Evolutionary conservation across 352 stramenopile genomes (phyloP).

Genomic region (Blastocystis sp.): DNA sequence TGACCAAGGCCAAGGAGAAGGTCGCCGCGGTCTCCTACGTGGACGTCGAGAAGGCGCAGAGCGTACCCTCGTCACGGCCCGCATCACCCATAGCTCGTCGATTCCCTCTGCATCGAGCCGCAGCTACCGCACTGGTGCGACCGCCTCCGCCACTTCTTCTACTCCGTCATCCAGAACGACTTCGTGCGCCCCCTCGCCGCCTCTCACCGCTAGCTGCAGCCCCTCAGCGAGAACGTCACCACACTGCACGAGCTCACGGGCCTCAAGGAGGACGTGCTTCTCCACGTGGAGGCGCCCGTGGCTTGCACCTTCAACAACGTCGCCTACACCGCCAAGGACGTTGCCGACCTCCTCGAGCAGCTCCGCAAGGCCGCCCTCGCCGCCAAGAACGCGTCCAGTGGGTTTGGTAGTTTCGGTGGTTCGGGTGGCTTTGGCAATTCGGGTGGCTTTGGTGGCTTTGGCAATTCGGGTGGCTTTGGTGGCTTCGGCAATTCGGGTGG

Average conservation of each 20-base stretch:
- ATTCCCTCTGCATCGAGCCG: conserved; percentile 33
- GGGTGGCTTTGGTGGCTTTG: too few species aligned
- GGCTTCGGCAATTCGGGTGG: background rate
- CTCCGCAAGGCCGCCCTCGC: conserved; percentile 7
- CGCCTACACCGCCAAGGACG: background rate
- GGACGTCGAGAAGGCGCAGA: conserved; percentile 41
- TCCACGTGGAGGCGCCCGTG: conserved; percentile 5
- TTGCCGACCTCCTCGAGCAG: conserved; percentile 4
- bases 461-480: background rate
- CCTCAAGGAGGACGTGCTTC: conserved; percentile 5
- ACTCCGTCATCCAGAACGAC: conserved; percentile 8
- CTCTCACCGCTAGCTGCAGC: conserved; percentile 20
- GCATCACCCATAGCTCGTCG: conserved; percentile 20
- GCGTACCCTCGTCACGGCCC: background rate
- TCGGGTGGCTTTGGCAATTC: background rate
- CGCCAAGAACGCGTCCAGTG: background rate
- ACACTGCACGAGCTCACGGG: background rate
- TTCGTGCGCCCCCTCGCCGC: background rate
- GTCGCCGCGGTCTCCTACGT: conserved; percentile 25
- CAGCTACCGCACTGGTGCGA: conserved; percentile 33
- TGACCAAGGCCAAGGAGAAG: conserved; percentile 61
- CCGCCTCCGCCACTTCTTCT: conserved; percentile 48
- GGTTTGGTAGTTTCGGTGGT: conserved; percentile 4
- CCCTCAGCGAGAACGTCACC: background rate
- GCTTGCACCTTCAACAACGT: background rate